These are phyloP conservation scores for Ustilago tritici DNA, from an alignment of 1,284 basidiomycete species.

Conservation along the genomic window DNA sequence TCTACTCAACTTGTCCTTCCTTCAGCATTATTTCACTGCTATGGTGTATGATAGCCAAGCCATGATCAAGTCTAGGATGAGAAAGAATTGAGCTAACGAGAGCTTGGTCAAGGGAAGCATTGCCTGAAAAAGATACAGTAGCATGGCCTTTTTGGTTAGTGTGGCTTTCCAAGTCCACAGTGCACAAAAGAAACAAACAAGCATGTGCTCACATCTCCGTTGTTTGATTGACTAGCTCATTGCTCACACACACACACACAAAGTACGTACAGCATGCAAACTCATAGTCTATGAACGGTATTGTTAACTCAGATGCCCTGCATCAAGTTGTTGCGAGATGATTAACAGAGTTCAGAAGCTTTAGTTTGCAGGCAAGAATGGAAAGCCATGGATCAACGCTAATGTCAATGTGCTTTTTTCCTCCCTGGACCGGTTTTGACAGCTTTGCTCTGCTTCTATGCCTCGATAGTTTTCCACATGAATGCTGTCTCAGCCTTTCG, in stretches of 20 bases:
- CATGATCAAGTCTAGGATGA: background rate
- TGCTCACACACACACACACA: background rate
- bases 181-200: background rate
- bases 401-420: background rate
- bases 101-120: background rate
- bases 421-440: too few relatives aligned
- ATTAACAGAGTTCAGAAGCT: background rate
- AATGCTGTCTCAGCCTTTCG: background rate
- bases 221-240: background rate
- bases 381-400: background rate
- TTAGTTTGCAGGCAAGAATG: background rate
- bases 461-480: background rate
- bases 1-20: too few relatives aligned
- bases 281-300: too few relatives aligned
- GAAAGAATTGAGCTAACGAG: background rate
- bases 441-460: background rate
- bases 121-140: background rate
- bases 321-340: background rate
- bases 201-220: background rate
- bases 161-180: background rate
- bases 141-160: background rate
- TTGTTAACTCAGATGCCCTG: background rate
- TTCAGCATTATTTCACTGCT: too few relatives aligned
- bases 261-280: background rate
- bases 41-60: too few relatives aligned